Evolutionary conservation across 331 rosid species (phyloP), one percentile per base, ranked within the genome.

Genomic region (Malus hybrid): DNA sequence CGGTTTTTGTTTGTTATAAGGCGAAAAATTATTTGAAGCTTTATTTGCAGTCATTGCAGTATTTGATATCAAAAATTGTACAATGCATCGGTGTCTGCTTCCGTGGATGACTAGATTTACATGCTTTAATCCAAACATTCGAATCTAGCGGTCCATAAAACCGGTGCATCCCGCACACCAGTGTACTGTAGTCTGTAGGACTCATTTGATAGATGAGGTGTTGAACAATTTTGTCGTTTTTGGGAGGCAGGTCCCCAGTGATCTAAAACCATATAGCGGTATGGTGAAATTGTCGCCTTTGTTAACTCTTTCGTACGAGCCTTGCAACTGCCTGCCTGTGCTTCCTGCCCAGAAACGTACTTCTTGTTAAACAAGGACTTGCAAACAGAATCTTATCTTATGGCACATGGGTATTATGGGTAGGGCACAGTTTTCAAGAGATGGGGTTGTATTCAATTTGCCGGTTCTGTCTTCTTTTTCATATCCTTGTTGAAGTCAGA

Each of bases 381-480:
- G 69, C 61, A 76, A 82, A 73, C 44, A 76, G 66, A 70, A 83
- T 59, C 14, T 73, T 73, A 52, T 69, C 75, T 78, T 70, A 27
- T 64, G 69, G 84, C 57, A 76, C 82, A 81, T 50, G 67, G 74
- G 76, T 34, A 12, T 36, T 24, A 55, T 83, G 88, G 86, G 83
- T 75, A 64, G 75, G 83, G 86, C 81, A 69, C 85, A 80, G 62
- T 55, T 83, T 52, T 22, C 34, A 55, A 77, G 70, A 59, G 39
- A 52, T 79, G 73, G 77, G 86, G 52, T 66, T 24, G 67, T 44
- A 19, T 52, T 78, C 74, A 48, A 46, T 76, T 8, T 46, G 42
- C 42, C 57, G 56, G 31, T 55, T 55, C 68, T 73, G 70, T 62
- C 61, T 70, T 46, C 65, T 71, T 72, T 60, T 60, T 27, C 27